phyloP scores from a whole-genome alignment of 495 filamentous ascomycete genomes.

The Aspergillus taichungensis region DNA sequence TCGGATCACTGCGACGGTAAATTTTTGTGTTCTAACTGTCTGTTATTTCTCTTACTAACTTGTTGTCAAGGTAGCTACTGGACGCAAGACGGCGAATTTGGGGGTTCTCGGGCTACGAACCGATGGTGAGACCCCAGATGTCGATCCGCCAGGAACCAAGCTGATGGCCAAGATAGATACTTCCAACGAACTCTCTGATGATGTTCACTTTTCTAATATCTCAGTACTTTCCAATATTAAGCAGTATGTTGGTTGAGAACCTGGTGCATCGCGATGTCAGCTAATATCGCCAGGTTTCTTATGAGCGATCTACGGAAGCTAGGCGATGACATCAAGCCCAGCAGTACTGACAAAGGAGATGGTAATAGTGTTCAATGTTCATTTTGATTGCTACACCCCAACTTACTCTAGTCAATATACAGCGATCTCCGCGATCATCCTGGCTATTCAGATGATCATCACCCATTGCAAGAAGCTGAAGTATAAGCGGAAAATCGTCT shows the following conservation, averaged over 20 bases:
- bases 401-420: conserved; percentile 7
- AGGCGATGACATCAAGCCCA: conserved; percentile 52
- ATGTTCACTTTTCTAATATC: conserved; percentile 68
- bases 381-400: background rate
- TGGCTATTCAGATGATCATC: conserved; percentile 82
- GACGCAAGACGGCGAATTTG: conserved; percentile 69
- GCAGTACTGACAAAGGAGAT: conserved; percentile 65
- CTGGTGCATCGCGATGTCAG: background rate
- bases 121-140: conserved; percentile 40
- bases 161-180: conserved; percentile 43
- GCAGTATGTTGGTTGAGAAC: conserved; percentile 37
- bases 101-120: conserved; percentile 80
- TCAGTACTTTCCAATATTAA: conserved; percentile 61
- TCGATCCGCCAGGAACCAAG: background rate
- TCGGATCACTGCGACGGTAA: conserved; percentile 72
- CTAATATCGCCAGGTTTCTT: conserved; percentile 41
- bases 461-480: conserved; percentile 80
- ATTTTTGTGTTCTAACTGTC: conserved; percentile 5
- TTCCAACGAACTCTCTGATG: conserved; percentile 51
- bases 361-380: conserved; percentile 29
- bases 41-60: conserved; percentile 1
- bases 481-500: conserved; percentile 70
- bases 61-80: conserved; percentile 56
- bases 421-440: conserved; percentile 75
- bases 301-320: conserved; percentile 61